Base-by-base conservation (phyloP, 2,329 filamentous ascomycete genomes). In the Dothiorella sarmentorum region DNA sequence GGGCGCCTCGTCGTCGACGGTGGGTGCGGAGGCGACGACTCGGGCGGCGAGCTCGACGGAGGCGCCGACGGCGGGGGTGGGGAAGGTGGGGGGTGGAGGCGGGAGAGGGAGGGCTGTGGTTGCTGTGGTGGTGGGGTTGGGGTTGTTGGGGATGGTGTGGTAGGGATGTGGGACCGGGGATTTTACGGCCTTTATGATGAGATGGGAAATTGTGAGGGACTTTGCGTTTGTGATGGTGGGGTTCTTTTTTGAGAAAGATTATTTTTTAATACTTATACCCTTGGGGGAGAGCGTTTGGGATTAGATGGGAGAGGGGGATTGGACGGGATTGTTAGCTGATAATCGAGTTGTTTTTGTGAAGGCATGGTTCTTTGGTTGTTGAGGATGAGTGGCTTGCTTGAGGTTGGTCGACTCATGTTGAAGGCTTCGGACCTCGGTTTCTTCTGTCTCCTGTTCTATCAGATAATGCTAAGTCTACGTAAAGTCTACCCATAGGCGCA, bases 221-320 rank as follows among this genome's bases (percentile, higher is more conserved):
- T 6, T 20, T 5, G 10, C 13, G 9, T 17, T 45, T 29, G 10
- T 29, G 7, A 45, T 10, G 42, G 42, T 29, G n/a, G n/a, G n/a
- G n/a, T n/a, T n/a, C n/a, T n/a, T n/a, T n/a, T n/a, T n/a, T n/a
- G n/a, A n/a, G n/a, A n/a, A n/a, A n/a, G n/a, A n/a, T n/a, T n/a
- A n/a, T n/a, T n/a, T n/a, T n/a, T 31, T 40, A 18, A 20, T 53
- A 29, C n/a, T n/a, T n/a, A n/a, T 53, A 40, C 49, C 35, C 49
- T 40, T 52, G 33, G 31, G n/a, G 15, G 15, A 53, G n/a, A n/a
- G n/a, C n/a, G n/a, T n/a, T n/a, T n/a, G n/a, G n/a, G n/a, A n/a
- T n/a, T n/a, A n/a, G n/a, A n/a, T n/a, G n/a, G n/a, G n/a, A n/a
- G n/a, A 31, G 27, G 27, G 6, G 27, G 27, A 31, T 6, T 31